Base-by-base conservation (phyloP, 2,329 filamentous ascomycete genomes). In the Hypoxylon sp. region DNA sequence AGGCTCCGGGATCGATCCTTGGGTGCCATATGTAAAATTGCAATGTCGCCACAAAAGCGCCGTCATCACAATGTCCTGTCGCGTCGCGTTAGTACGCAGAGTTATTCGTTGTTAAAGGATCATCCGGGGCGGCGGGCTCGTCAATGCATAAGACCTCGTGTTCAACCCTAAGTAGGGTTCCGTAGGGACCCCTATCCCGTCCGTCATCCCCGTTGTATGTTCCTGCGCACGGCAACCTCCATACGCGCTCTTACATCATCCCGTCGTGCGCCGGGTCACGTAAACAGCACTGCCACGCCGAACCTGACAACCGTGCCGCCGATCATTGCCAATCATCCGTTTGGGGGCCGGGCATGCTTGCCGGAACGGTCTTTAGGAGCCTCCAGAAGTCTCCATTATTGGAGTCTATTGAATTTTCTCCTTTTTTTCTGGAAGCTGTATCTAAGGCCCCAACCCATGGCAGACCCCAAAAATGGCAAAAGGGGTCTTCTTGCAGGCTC, bases 271-370 rank as follows among this genome's bases (percentile, higher is more conserved):
- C 63, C 59, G 51, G 59, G 62, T 60, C 55, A 63, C 42, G 33
- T 60, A 51, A n/a, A 68, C 36, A 66, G 66, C 66, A 68, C 66
- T 68, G 66, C 66, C 66, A 68, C 66, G 44, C 65, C 65, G 65
- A 68, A 40, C 65, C 51, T 26, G 24, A 58, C 44, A 45, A 33
- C 55, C 46, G 55, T 33, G 33, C 66, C 36, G 66, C 56, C 38
- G 66, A 68, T 68, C 66, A 66, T 64, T 68, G 14, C 66, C 63
- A 38, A 32, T 66, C 61, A 30, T 45, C 59, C 51, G 55, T 18
- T 57, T 53, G 49, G 55, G 50, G 59, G 44, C 55, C 66, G 58
- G 66, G 45, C 46, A 14, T 56, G 36, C 61, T 65, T 68, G 42
- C 66, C 66, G 66, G 48, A 68, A 66, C 59, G 28, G 66, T 61